Evolutionary conservation across 2,329 filamentous ascomycete species (phyloP).

Genomic region (Clarireedia sp.): DNA sequence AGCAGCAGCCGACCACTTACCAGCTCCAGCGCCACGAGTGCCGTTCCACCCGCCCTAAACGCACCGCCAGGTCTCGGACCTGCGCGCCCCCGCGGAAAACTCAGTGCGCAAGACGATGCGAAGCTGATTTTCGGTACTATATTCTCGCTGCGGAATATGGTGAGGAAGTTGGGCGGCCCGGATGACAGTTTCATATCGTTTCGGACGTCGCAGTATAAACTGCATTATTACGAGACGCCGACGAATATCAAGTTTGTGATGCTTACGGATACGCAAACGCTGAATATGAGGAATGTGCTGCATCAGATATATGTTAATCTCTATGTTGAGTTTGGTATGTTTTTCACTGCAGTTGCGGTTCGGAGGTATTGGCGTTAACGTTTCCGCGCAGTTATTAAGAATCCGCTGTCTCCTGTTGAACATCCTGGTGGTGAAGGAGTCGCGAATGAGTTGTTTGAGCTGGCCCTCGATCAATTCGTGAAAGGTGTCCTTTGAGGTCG

Average conservation of each 20-base stretch:
- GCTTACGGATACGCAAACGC: slow-evolving; percentile 81
- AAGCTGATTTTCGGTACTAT: slow-evolving; percentile 97
- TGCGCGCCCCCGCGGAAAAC: slow-evolving; percentile 25
- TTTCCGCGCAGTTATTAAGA: slow-evolving; percentile 54
- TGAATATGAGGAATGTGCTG: slow-evolving; percentile 86
- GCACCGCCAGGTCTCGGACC: slow-evolving; percentile 25
- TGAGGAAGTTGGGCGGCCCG: slow-evolving; percentile 84
- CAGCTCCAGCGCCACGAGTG: slow-evolving; percentile 37
- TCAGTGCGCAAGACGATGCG: slow-evolving; percentile 66
- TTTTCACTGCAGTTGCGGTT: slow-evolving; percentile 22
- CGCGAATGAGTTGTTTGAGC: slow-evolving; percentile 62
- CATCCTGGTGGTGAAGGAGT: slow-evolving; percentile 63
- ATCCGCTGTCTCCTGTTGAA: slow-evolving; percentile 59
- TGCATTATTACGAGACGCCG: slow-evolving; percentile 98
- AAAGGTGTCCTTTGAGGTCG: slow-evolving; percentile 44
- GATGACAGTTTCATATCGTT: slow-evolving; percentile 94
- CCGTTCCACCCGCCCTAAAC: slow-evolving; percentile 25
- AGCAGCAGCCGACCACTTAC: slow-evolving; percentile 43
- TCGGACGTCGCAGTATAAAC: slow-evolving; percentile 89
- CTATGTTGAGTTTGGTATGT: slow-evolving; percentile 83
- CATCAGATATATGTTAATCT: slow-evolving; percentile 99
- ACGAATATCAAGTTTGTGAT: slow-evolving; percentile 94
- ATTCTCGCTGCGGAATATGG: slow-evolving; percentile 95
- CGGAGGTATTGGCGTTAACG: slow-evolving; percentile 9
- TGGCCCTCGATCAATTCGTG: slow-evolving; percentile 71